Percentiles rank a stretch among this genome's conserved stretches.
phyloP scores from a whole-genome alignment of 1,139 yeast species.

The Wickerhamomyces sp. region DNA sequence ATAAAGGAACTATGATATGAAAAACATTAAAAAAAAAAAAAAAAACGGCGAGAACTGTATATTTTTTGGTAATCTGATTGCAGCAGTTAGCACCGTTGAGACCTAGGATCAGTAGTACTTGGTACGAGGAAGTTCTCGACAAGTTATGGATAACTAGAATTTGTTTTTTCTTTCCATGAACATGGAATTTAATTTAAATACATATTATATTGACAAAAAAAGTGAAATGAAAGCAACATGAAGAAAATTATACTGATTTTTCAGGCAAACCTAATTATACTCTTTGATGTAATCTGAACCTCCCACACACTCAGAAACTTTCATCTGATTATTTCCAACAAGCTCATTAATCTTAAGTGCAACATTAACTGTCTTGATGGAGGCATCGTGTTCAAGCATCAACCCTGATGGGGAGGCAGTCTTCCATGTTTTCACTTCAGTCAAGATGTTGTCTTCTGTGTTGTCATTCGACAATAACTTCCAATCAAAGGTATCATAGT shows the following conservation, averaged over 20 bases:
- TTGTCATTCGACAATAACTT: conserved; percentile 45
- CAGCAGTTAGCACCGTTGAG: too few relatives aligned
- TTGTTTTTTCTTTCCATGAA: too few relatives aligned
- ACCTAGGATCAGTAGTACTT: too few relatives aligned
- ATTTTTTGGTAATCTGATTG: too few relatives aligned
- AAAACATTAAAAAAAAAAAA: too few relatives aligned
- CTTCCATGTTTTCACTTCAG: conserved; percentile 53
- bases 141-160: too few relatives aligned
- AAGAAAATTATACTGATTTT: neutral
- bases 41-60: too few relatives aligned
- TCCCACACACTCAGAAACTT: conserved; percentile 81
- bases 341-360: conserved; percentile 55
- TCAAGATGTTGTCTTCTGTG: conserved; percentile 46
- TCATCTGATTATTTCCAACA: conserved; percentile 53
- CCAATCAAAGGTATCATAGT: conserved; percentile 91
- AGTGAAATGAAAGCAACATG: too few relatives aligned
- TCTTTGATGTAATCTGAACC: conserved; percentile 40
- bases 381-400: conserved; percentile 81
- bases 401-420: conserved; percentile 45
- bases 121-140: too few relatives aligned
- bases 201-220: too few relatives aligned
- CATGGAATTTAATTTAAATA: too few relatives aligned
- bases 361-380: conserved; percentile 59
- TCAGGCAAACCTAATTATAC: neutral
- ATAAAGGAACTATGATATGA: too few relatives aligned